Evolutionary conservation across 2,329 filamentous ascomycete species (phyloP), one percentile per base, ranked within the genome.

Genomic region (Paraconiothyrium brasiliense): DNA sequence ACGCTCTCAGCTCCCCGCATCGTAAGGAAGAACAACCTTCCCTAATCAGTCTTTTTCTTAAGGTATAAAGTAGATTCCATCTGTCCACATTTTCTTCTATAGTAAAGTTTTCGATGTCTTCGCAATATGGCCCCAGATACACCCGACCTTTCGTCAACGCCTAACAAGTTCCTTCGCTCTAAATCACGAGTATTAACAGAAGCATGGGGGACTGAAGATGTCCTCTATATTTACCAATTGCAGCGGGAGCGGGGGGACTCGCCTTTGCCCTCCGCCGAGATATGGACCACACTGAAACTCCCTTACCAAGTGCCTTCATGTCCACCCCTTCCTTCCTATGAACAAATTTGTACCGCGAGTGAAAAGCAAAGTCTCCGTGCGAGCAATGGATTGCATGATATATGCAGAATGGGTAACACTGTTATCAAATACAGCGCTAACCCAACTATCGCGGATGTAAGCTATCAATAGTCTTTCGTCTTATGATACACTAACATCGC

Each of bases 211-310:
- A 48, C 44, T 27, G 8, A 13, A 11, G 44, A 48, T 48, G 9
- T 24, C 4, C 11, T 27, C 5, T 4, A 39, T 9, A 14, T 9
- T 20, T 20, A 20, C 20, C 20, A 20, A 46, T 46, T 10, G 43
- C n/a, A 4, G 3, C 22, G 5, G 8, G 7, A 9, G 8, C 6
- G n/a, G 3, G n/a, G 2, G 43, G 1, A 27, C 43, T 7, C 7
- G 22, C 22, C 9, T 11, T 3, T 22, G 30, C 20, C 44, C 27
- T 5, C 22, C 30, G 22, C 44, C 6, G 10, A 39, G 34, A 37
- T 9, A 24, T 52, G 49, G 49, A 52, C 49, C 24, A 52, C 32
- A 52, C 10, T 52, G 7, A 52, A 37, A 52, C 49, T 52, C 39
- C 49, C 49, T 24, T 52, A 52, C 30, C 32, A 39, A 32, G 49